Conservation (phyloP, 441 rosid genomes). For the Hypseocharis bilobata region DNA sequence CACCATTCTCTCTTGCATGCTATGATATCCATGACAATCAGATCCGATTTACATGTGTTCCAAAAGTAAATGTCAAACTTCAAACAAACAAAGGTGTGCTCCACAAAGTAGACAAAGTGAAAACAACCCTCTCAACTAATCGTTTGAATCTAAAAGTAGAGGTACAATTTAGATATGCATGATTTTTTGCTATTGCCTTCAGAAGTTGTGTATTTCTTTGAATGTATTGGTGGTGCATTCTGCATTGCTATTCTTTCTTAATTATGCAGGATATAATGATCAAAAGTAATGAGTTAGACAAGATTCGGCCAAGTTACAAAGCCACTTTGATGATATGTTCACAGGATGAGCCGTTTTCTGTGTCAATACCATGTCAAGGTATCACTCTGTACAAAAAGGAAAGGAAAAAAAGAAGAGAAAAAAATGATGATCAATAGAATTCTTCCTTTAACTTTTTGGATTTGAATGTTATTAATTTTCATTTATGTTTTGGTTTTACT, state of each 20-base stretch:
- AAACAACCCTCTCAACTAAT: conserved; percentile 29
- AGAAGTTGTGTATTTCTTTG: neutral
- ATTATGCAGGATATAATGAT: conserved; percentile 36
- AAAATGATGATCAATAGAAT: neutral
- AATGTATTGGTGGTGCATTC: neutral
- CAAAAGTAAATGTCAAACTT: conserved; percentile 32
- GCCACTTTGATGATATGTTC: conserved; percentile 39
- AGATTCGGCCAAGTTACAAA: conserved; percentile 37
- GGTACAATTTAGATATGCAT: conserved; percentile 28
- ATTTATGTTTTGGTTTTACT: conserved; percentile 4
- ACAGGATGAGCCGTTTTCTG: conserved; percentile 25
- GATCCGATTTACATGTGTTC: conserved; percentile 34
- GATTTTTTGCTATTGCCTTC: neutral
- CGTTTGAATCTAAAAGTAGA: conserved; percentile 29
- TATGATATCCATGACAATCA: conserved; percentile 43
- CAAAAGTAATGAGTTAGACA: conserved; percentile 37
- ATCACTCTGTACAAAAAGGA: too few relatives aligned
- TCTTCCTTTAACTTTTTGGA: neutral
- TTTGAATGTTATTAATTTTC: neutral
- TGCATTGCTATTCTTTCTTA: conserved; percentile 1
- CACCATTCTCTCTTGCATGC: conserved; percentile 33
- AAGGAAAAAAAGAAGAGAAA: too few relatives aligned
- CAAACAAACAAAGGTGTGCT: conserved; percentile 7
- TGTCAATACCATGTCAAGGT: conserved; percentile 52
- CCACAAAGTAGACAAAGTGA: conserved; percentile 21